Conservation (phyloP, 83 land plant species). For the Picea abies region DNA sequence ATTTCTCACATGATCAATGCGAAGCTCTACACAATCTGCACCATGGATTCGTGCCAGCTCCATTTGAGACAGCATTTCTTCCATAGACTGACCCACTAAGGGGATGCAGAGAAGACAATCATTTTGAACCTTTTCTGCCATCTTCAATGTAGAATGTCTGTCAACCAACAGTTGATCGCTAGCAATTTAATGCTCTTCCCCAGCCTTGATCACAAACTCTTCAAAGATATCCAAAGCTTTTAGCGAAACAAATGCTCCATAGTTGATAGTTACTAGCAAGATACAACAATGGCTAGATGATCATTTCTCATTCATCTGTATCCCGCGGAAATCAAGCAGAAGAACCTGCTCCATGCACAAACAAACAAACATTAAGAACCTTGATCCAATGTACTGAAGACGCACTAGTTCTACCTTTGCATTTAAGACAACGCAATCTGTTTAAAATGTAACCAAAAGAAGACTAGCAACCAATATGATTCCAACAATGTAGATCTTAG, state of each 20-base stretch:
- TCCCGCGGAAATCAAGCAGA: neutral
- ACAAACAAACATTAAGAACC: no score
- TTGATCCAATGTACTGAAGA: neutral
- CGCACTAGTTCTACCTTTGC: neutral
- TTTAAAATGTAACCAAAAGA: neutral
- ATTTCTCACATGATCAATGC: constrained; percentile 38
- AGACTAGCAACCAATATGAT: neutral
- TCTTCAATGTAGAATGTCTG: neutral
- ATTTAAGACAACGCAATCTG: neutral
- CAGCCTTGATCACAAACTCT: neutral
- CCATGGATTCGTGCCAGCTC: constrained; percentile 32
- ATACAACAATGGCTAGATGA: neutral
- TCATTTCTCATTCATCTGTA: neutral
- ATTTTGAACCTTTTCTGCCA: neutral
- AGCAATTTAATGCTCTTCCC: neutral
- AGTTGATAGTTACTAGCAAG: neutral
- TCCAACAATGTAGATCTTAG: no score
- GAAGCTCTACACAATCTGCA: constrained; percentile 51
- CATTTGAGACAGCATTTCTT: constrained; percentile 43
- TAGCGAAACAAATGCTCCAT: constrained; percentile 7
- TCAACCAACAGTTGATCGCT: no score
- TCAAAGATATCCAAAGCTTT: neutral
- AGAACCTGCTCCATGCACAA: neutral
- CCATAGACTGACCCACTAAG: constrained; percentile 38
- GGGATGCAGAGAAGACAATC: constrained; percentile 42